phyloP scores from a whole-genome alignment of 2,329 filamentous ascomycete species.

The Phyllosticta citribraziliensis region DNA sequence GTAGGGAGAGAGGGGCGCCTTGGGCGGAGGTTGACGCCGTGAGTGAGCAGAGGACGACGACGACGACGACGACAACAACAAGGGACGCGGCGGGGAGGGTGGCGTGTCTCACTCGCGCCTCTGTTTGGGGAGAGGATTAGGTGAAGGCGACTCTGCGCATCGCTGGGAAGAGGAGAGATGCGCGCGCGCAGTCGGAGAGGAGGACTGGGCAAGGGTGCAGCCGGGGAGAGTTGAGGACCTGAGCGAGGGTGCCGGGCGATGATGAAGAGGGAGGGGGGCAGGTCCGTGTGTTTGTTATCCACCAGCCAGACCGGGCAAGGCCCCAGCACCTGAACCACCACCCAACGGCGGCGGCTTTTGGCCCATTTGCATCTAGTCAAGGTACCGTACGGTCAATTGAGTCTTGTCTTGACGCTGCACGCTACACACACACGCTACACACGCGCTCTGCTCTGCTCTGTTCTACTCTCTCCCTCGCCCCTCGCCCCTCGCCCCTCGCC shows the following conservation, averaged over 20 bases:
- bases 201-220: neutral
- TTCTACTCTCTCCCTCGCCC: neutral
- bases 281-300: neutral
- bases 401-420: too few relatives aligned
- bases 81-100: neutral
- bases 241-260: neutral
- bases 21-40: neutral
- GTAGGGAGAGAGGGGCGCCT: neutral
- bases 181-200: conserved; percentile 6
- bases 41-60: neutral
- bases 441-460: too few relatives aligned
- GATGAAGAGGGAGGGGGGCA: neutral
- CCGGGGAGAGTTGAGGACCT: neutral
- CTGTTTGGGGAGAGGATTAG: conserved; percentile 1
- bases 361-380: too few relatives aligned
- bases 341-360: too few relatives aligned
- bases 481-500: neutral
- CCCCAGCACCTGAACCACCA: too few relatives aligned
- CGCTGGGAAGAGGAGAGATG: conserved; percentile 1
- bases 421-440: too few relatives aligned
- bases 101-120: conserved; percentile 8
- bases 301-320: neutral
- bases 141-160: conserved; percentile 6
- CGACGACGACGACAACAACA: conserved; percentile 1
- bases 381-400: too few relatives aligned